Percentiles rank a stretch among this genome's conserved stretches.
Conservation (phyloP, 352 stramenopile genomes). For the Globisporangium nagaii region DNA sequence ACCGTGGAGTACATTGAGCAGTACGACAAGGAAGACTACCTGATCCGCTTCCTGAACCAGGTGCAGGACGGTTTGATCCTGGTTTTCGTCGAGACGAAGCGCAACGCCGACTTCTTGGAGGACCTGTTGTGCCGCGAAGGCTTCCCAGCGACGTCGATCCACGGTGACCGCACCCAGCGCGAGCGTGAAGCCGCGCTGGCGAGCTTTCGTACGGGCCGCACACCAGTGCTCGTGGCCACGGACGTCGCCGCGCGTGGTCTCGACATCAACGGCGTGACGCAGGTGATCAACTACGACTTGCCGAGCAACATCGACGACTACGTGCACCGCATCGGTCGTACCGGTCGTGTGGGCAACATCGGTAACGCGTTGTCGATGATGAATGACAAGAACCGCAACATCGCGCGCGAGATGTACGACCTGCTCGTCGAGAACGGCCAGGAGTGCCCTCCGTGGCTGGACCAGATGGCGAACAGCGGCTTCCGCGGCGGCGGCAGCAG, state of each 20-base stretch:
- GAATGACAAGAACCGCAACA: slow-evolving; percentile 98
- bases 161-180: slow-evolving; percentile 96
- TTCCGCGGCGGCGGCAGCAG: slow-evolving; percentile 57
- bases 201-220: slow-evolving; percentile 89
- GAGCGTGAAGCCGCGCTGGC: slow-evolving; percentile 92
- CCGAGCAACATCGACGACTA: slow-evolving; percentile 99
- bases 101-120: slow-evolving; percentile 95
- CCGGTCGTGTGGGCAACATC: slow-evolving; percentile 97
- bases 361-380: slow-evolving; percentile 97
- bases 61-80: slow-evolving; percentile 91
- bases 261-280: slow-evolving; percentile 97
- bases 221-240: slow-evolving; percentile 96
- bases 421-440: slow-evolving; percentile 95
- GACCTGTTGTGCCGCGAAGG: slow-evolving; percentile 91
- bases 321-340: slow-evolving; percentile 99
- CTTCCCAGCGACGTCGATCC: slow-evolving; percentile 94
- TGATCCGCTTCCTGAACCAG: slow-evolving; percentile 95
- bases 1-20: slow-evolving; percentile 96
- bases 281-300: slow-evolving; percentile 98
- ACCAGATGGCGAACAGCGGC: slow-evolving; percentile 89
- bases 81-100: slow-evolving; percentile 99
- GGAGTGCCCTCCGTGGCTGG: slow-evolving; percentile 92
- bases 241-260: slow-evolving; percentile 98
- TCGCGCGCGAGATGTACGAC: slow-evolving; percentile 96
- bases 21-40: slow-evolving; percentile 94